These are phyloP conservation scores for Periconia digitata DNA, from an alignment of 2,329 filamentous ascomycete species.

Conservation along the genomic window DNA sequence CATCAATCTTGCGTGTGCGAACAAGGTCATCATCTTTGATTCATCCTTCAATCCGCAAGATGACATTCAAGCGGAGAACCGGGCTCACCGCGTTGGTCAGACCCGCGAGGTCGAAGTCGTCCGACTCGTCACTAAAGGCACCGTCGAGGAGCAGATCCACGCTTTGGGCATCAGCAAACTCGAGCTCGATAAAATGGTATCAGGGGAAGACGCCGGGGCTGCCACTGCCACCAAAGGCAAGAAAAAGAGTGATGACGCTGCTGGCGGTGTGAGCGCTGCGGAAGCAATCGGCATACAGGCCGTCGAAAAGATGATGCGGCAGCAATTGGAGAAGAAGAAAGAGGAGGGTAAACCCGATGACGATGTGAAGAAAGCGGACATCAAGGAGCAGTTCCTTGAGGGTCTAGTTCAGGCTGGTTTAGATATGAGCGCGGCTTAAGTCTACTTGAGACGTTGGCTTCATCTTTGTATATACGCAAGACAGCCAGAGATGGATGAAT, in stretches of 20 bases:
- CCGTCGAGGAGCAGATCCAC: constrained; percentile 92
- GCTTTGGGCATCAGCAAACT: constrained; percentile 91
- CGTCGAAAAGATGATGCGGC: constrained; percentile 46
- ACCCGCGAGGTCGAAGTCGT: constrained; percentile 88
- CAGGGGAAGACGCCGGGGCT: constrained; percentile 55
- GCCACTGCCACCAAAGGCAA: constrained; percentile 21
- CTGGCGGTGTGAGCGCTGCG: constrained; percentile 30
- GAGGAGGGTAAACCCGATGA: constrained; percentile 2
- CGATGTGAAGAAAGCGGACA: constrained; percentile 26
- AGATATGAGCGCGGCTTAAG: constrained; percentile 35
- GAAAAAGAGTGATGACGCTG: neutral
- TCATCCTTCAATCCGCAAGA: constrained; percentile 97
- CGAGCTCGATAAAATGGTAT: constrained; percentile 76
- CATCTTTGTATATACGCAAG: too few species aligned
- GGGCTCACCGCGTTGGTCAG: constrained; percentile 92
- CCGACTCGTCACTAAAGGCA: constrained; percentile 74
- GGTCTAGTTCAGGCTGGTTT: constrained; percentile 47
- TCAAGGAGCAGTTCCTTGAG: constrained; percentile 46
- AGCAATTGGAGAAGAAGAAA: constrained; percentile 20
- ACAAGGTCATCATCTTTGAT: constrained; percentile 98
- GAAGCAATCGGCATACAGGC: constrained; percentile 37
- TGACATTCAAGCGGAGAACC: constrained; percentile 96
- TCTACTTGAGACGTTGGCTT: too few species aligned
- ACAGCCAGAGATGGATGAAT: too few species aligned
- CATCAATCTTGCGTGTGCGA: constrained; percentile 92